phyloP scores from a whole-genome alignment of 768 basidiomycete genomes.

The Lactarius vividus region DNA sequence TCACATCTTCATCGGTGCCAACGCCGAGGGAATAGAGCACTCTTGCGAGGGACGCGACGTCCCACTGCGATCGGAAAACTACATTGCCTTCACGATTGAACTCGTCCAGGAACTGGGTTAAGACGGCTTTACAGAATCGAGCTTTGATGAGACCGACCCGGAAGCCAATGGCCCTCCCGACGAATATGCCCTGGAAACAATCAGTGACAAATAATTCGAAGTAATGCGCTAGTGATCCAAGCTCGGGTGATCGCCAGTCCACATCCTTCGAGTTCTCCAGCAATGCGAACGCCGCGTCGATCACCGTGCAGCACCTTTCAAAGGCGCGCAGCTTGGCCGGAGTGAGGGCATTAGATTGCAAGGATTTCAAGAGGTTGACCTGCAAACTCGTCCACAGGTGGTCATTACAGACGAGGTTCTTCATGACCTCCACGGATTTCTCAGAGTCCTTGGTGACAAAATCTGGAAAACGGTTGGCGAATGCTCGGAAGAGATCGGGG shows the following conservation, averaged over 20 bases:
- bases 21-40: not conserved
- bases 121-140: not conserved
- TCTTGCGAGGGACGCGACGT: constrained; percentile 10
- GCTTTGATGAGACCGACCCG: constrained; percentile 1
- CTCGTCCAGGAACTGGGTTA: not conserved
- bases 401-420: constrained; percentile 1
- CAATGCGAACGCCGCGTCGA: not conserved
- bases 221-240: not conserved
- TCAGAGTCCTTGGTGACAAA: not conserved
- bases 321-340: constrained; percentile 1
- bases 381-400: constrained; percentile 8
- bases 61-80: constrained; percentile 6
- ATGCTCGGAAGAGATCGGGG: constrained; percentile 1
- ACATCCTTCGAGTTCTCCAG: not conserved
- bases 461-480: constrained; percentile 5
- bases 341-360: not conserved
- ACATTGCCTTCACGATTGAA: not conserved
- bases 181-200: constrained; percentile 8
- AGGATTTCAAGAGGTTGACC: constrained; percentile 1
- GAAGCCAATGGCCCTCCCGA: not conserved
- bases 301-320: constrained; percentile 4
- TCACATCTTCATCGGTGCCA: not conserved
- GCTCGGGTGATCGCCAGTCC: constrained; percentile 17
- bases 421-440: not conserved
- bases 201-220: constrained; percentile 1